Percentiles rank a stretch among this genome's conserved stretches.
Conservation (phyloP, 257 asterid genomes). For the Plantago elongata region DNA sequence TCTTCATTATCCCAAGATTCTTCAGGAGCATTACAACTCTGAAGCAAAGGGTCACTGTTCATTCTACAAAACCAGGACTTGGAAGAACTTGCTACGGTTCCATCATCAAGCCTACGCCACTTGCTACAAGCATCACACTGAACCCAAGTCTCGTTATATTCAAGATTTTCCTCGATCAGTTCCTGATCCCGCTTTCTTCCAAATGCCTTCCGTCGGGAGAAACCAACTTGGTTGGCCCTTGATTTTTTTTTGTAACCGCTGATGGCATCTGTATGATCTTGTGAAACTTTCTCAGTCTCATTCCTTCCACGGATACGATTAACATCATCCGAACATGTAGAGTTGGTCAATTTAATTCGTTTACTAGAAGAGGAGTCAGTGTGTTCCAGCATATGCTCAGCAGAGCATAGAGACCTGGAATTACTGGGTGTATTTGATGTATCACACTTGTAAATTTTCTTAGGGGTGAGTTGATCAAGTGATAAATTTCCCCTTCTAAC, state of each 20-base stretch:
- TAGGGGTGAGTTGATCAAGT: constrained; percentile 53
- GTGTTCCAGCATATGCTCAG: constrained; percentile 31
- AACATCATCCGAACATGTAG: constrained; percentile 29
- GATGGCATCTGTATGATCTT: constrained; percentile 35
- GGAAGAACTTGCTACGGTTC: constrained; percentile 35
- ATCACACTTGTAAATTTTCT: constrained; percentile 22
- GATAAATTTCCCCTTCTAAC: constrained; percentile 65
- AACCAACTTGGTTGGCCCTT: constrained; percentile 22
- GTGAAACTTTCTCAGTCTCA: constrained; percentile 22
- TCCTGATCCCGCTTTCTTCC: constrained; percentile 37
- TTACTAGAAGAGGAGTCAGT: constrained; percentile 27
- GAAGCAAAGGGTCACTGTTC: constrained; percentile 68
- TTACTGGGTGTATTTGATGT: constrained; percentile 30
- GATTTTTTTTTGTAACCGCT: constrained; percentile 20
- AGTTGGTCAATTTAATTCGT: constrained; percentile 31
- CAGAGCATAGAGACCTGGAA: constrained; percentile 23
- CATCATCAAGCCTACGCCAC: constrained; percentile 82
- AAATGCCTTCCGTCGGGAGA: constrained; percentile 26
- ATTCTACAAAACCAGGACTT: constrained; percentile 94
- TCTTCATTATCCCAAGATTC: constrained; percentile 69
- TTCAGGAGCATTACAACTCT: constrained; percentile 74
- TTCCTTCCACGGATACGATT: constrained; percentile 22
- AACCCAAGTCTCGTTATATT: constrained; percentile 71
- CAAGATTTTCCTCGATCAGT: constrained; percentile 27
- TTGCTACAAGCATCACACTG: constrained; percentile 97